A percentile compares a stretch with the other conserved stretches of the same genome.
phyloP scores from a whole-genome alignment of 441 rosid genomes.

The Pelargonium exstipulatum region DNA sequence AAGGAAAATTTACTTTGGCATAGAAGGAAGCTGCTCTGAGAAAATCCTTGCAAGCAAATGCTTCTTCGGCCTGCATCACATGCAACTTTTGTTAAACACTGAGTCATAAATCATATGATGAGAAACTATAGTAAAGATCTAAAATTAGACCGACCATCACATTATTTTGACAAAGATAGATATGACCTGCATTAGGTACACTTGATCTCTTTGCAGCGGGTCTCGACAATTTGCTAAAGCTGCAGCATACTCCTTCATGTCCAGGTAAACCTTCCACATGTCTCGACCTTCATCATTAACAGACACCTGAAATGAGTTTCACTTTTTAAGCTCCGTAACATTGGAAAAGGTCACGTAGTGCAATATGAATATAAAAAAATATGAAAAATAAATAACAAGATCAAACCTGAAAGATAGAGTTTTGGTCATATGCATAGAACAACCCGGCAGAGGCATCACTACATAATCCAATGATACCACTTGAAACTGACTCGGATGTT shows the following conservation, averaged over 20 bases:
- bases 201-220: slow-evolving; percentile 94
- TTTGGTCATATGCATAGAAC: slow-evolving; percentile 95
- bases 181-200: slow-evolving; percentile 89
- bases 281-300: slow-evolving; percentile 91
- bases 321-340: slow-evolving; percentile 17
- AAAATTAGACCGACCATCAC: slow-evolving; percentile 12
- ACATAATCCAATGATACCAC: slow-evolving; percentile 88
- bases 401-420: slow-evolving; percentile 88
- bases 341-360: slow-evolving; percentile 14
- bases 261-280: slow-evolving; percentile 99
- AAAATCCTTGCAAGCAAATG: slow-evolving; percentile 77
- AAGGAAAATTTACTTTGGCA: slow-evolving; percentile 61
- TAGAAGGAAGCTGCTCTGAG: slow-evolving; percentile 92
- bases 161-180: slow-evolving; percentile 15
- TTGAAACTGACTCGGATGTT: slow-evolving; percentile 71
- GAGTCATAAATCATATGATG: not conserved
- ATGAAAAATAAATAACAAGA: slow-evolving; percentile 17
- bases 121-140: slow-evolving; percentile 10
- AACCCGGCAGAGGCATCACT: slow-evolving; percentile 97
- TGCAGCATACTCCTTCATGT: slow-evolving; percentile 93
- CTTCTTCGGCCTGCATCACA: slow-evolving; percentile 86
- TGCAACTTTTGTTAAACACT: slow-evolving; percentile 25
- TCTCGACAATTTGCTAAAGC: slow-evolving; percentile 87
- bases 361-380: slow-evolving; percentile 15
- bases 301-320: slow-evolving; percentile 61